phyloP scores from a whole-genome alignment of 495 filamentous ascomycete genomes.

The Trichoderma erinaceum region DNA sequence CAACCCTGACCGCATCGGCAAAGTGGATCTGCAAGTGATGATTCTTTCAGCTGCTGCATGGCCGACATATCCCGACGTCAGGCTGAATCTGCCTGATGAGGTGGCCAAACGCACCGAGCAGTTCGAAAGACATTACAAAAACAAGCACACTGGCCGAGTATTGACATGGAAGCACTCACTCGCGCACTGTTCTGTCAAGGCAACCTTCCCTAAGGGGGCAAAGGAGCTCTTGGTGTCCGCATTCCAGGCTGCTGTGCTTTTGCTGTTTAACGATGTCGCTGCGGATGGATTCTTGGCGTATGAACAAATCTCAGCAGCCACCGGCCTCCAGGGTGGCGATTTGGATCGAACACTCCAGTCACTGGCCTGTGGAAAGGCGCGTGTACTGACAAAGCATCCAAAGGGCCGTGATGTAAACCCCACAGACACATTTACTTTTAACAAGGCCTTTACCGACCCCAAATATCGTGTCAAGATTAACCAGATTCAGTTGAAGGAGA shows the following conservation, averaged over 20 bases:
- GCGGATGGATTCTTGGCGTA: slow-evolving; percentile 52
- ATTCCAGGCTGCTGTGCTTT: slow-evolving; percentile 84
- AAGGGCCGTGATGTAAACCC: slow-evolving; percentile 71
- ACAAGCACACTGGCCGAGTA: slow-evolving; percentile 78
- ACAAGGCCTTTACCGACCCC: slow-evolving; percentile 64
- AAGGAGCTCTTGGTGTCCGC: slow-evolving; percentile 85
- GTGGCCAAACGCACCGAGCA: slow-evolving; percentile 60
- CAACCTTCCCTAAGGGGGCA: slow-evolving; percentile 58
- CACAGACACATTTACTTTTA: slow-evolving; percentile 77
- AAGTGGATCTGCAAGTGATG: slow-evolving; percentile 77
- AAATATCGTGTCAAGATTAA: slow-evolving; percentile 98
- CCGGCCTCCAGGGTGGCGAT: slow-evolving; percentile 61
- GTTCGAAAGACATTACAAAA: slow-evolving; percentile 77
- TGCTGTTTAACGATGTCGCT: slow-evolving; percentile 78
- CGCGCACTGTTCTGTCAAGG: slow-evolving; percentile 76
- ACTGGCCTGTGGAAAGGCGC: slow-evolving; percentile 80
- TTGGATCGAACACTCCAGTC: slow-evolving; percentile 88
- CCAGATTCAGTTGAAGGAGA: slow-evolving; percentile 94
- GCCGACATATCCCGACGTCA: slow-evolving; percentile 82
- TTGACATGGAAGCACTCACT: slow-evolving; percentile 90
- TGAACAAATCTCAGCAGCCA: slow-evolving; percentile 59
- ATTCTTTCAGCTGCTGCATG: slow-evolving; percentile 83
- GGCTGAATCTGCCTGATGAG: slow-evolving; percentile 66
- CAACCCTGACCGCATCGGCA: slow-evolving; percentile 33
- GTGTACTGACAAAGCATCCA: slow-evolving; percentile 80